Percentiles rank a stretch among this genome's conserved stretches.
Evolutionary conservation across 202 grass and related monocot genomes (phyloP).

Genomic region (Elaeis oleifera): DNA sequence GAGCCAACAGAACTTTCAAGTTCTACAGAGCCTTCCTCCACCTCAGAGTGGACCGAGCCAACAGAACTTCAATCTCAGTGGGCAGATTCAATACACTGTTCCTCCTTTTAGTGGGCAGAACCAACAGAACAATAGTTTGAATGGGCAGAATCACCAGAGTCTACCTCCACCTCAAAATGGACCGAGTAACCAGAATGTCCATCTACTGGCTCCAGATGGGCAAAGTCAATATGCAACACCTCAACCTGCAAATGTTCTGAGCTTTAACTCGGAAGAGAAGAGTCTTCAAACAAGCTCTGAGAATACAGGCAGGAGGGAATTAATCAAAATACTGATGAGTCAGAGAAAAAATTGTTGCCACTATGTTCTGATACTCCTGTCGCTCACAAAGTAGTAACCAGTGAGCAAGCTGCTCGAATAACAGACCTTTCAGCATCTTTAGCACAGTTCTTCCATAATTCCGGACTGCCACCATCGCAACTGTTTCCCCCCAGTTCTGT

Average conservation of each 20-base stretch:
- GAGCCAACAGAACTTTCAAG: constrained; percentile 36
- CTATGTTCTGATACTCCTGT: constrained; percentile 24
- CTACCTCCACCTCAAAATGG: not conserved
- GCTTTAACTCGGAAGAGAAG: constrained; percentile 31
- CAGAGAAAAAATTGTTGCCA: constrained; percentile 7
- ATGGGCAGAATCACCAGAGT: constrained; percentile 5
- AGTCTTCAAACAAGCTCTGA: not conserved
- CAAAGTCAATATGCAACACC: constrained; percentile 31
- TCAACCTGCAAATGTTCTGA: constrained; percentile 30
- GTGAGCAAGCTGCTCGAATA: constrained; percentile 47
- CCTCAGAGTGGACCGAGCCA: constrained; percentile 14
- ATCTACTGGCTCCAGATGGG: constrained; percentile 15
- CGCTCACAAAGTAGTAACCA: constrained; percentile 45
- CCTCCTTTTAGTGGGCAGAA: constrained; percentile 22
- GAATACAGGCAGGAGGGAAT: constrained; percentile 1
- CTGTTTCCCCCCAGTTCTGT: constrained; percentile 26
- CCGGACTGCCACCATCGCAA: constrained; percentile 41
- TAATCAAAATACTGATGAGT: not conserved
- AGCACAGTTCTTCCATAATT: constrained; percentile 57
- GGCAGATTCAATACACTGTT: constrained; percentile 28
- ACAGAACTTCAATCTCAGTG: constrained; percentile 1
- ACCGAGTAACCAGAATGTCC: not conserved
- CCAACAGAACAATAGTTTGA: constrained; percentile 24
- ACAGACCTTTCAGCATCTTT: constrained; percentile 59
- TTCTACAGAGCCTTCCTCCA: constrained; percentile 35